Evolutionary conservation across 2,329 filamentous ascomycete genomes (phyloP).

Genomic region (Colletotrichum lini): DNA sequence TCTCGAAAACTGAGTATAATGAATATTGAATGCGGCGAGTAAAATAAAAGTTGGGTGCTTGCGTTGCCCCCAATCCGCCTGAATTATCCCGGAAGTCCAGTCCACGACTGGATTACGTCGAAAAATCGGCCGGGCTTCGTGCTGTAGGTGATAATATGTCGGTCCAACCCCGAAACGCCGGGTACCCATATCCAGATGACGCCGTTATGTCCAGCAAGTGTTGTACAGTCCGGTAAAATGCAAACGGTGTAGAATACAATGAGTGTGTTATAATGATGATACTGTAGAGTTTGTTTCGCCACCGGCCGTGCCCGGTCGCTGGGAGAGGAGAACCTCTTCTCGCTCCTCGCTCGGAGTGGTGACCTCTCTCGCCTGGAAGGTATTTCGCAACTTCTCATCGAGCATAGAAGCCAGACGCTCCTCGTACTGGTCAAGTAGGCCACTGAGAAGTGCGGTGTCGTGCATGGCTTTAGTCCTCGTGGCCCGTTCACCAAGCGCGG

Average conservation of each 20-base stretch:
- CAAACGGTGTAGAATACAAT: constrained; percentile 31
- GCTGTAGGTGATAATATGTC: constrained; percentile 3
- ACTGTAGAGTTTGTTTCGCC: constrained; percentile 39
- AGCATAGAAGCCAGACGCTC: constrained; percentile 79
- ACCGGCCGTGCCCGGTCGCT: constrained; percentile 22
- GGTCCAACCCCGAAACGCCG: constrained; percentile 28
- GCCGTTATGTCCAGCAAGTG: constrained; percentile 27
- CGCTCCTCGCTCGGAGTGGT: constrained; percentile 52
- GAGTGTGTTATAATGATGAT: constrained; percentile 44
- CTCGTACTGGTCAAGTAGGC: constrained; percentile 81
- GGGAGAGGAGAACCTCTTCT: constrained; percentile 49
- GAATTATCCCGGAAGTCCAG: constrained; percentile 11
- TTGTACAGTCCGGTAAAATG: constrained; percentile 27
- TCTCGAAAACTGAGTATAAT: not conserved
- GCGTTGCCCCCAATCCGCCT: not conserved
- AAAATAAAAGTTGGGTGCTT: constrained; percentile 7
- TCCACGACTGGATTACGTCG: not conserved
- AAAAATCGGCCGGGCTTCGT: constrained; percentile 6
- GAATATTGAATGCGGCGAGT: not conserved
- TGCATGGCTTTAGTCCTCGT: constrained; percentile 69
- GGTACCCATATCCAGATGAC: constrained; percentile 19
- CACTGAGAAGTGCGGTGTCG: constrained; percentile 69
- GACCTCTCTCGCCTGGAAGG: constrained; percentile 51
- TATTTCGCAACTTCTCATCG: constrained; percentile 77
- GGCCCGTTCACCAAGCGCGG: constrained; percentile 71